Evolutionary conservation across 371 early-diverging fungal species (phyloP), one percentile per base, ranked within the genome.

Genomic region (Mucor irregularis): DNA sequence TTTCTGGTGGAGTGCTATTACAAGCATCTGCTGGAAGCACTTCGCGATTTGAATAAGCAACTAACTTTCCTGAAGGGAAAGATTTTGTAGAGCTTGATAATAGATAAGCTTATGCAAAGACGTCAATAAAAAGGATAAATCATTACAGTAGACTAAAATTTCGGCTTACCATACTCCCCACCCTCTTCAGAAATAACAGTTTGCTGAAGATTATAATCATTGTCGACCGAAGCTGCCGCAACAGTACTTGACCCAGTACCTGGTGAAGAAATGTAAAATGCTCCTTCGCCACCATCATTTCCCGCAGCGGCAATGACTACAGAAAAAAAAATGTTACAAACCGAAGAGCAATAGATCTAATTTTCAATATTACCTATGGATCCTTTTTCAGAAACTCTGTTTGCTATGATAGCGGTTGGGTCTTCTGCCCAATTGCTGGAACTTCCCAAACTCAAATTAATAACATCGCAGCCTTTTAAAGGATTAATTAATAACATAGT

Each of bases 381-480:
- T 22, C 75, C 75, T 21, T 54, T 54, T 7, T 46, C 45, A 5
- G 73, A 51, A 33, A 90, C 73, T 3, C 74, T 66, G 34, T 82
- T 60, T 4, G 83, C 84, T 0, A 82, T 74, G 5, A 71, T 62
- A 0, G 87, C 68, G 13, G 75, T 63, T 10, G 83, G 72, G 56
- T 81, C 78, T 29, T 84, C 77, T 42, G 67, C 61, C 83, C 84
- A 90, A 35, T 72, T 78, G 53, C 78, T 76, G 13, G 78, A 72
- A 6, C 77, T 78, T 26, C 94, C 94, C 39, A 92, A 60, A 56
- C 89, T 88, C 55, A 93, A 73, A 66, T 84, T 90, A 53, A 90
- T 85, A 17, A 90, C 60, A 35, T 88, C 78, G 62, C 73, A 76
- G 16, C 73, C 74, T 73, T 33, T 30, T 45, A 16, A 14, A 14